Evolutionary conservation across 139 green algal species (phyloP), one percentile per base, ranked within the genome.

Genomic region (Ulvella scutata): DNA sequence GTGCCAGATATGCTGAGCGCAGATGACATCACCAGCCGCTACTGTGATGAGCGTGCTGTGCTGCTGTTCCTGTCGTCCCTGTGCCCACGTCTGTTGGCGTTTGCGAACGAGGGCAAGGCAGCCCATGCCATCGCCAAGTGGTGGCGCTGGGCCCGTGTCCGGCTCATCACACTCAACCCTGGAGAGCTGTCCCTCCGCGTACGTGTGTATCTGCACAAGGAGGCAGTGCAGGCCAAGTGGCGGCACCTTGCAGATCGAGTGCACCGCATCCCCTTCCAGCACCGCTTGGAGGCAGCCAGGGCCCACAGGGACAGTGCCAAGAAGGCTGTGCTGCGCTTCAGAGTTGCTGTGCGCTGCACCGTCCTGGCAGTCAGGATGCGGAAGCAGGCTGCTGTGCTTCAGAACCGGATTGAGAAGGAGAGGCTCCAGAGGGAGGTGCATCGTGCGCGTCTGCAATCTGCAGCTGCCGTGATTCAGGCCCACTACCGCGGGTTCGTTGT

Each of bases 11-110:
- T 94, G 81, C 79, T 94, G 43, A 80, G 78, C 9, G 61, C 80
- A 1, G 77, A 88, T 13, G 88, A 93, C 75, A 87, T 87, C 75
- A 38, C 80, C 34, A 73, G 83, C 34, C 84, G 88, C 21, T 88
- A 88, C 3, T 78, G 87, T 29, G 90, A 96, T 67, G 87, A 91
- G 79, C 79, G 83, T 38, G 81, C 77, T 17, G 80, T 90, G 13
- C 78, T 90, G 23, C 72, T 91, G 31, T 94, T 88, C 60, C 75
- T 88, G 35, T 84, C 89, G 2, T 88, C 90, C 75, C 80, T 97
- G 61, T 88, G 83, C 61, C 43, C 75, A 6, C 82, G 89, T 36
- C 81, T 96, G 78, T 80, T 96, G 76, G 83, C 91, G 78, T 76
- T 89, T 28, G 87, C 81, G 62, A 75, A 78, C 26, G 90, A 96